phyloP scores from a whole-genome alignment of 805 yeast genomes.

The Monosporozyma aquatica region DNA sequence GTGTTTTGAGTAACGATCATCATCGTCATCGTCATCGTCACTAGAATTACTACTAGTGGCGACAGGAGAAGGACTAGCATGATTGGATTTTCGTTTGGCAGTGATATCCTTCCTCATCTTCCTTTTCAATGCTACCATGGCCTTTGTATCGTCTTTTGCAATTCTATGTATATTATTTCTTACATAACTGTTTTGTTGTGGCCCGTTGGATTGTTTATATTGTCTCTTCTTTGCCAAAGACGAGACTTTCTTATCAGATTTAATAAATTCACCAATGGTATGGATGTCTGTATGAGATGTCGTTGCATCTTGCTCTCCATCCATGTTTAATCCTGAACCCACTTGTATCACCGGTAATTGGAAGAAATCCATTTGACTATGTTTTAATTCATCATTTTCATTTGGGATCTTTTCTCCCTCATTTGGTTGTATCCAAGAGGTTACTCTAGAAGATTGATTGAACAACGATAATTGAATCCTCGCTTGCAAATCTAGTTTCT shows the following conservation, averaged over 20 bases:
- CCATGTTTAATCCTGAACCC: conserved; percentile 27
- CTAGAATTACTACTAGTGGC: background rate
- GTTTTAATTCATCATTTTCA: conserved; percentile 5
- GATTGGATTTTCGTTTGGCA: too few relatives aligned
- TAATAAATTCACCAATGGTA: conserved; percentile 30
- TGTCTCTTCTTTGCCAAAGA: conserved; percentile 27
- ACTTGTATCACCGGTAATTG: conserved; percentile 27
- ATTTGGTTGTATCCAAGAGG: conserved; percentile 19
- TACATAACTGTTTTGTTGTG: conserved; percentile 4
- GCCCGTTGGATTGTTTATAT: conserved; percentile 6
- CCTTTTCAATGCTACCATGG: conserved; percentile 29
- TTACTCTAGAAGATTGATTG: conserved; percentile 17
- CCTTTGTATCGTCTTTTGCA: conserved; percentile 28
- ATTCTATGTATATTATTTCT: conserved; percentile 19
- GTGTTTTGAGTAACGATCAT: conserved; percentile 11
- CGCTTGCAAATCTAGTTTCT: conserved; percentile 28
- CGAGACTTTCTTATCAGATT: conserved; percentile 27
- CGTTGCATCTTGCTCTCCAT: background rate
- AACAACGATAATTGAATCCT: conserved; percentile 23
- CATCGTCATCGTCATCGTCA: conserved; percentile 8
- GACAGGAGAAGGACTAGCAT: too few relatives aligned
- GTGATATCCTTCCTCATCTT: conserved; percentile 23
- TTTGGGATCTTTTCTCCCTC: conserved; percentile 1
- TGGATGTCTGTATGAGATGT: conserved; percentile 20
- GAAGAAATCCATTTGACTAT: conserved; percentile 21